phyloP scores from a whole-genome alignment of 805 yeast species.

The Hanseniaspora jakobsenii region DNA sequence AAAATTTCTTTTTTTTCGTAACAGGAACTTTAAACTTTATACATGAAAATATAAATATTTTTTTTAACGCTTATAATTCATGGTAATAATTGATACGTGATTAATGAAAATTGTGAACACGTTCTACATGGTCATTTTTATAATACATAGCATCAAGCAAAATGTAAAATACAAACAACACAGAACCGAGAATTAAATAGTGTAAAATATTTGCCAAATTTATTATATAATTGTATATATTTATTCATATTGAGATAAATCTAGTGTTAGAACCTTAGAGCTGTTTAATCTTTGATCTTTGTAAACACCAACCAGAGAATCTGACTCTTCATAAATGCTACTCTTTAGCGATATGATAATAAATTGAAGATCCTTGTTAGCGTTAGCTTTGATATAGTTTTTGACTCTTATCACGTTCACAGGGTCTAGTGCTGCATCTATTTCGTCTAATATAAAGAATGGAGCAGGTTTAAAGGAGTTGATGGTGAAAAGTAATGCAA shows the following conservation, averaged over 20 bases:
- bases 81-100: too few species aligned
- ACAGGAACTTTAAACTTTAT: too few species aligned
- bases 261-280: conserved; percentile 61
- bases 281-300: conserved; percentile 65
- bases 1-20: too few species aligned
- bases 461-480: conserved; percentile 90
- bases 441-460: conserved; percentile 88
- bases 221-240: not conserved
- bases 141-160: too few species aligned
- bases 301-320: conserved; percentile 85
- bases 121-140: too few species aligned
- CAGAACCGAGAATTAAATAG: not conserved
- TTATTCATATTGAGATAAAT: conserved; percentile 31
- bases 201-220: too few species aligned
- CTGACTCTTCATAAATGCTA: conserved; percentile 75
- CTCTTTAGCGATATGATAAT: conserved; percentile 87
- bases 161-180: too few species aligned
- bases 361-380: conserved; percentile 73
- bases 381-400: conserved; percentile 62
- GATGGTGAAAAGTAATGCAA: conserved; percentile 80
- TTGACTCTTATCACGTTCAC: conserved; percentile 79
- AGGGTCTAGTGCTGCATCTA: conserved; percentile 94
- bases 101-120: too few species aligned
- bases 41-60: too few species aligned
- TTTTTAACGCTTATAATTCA: too few species aligned